phyloP scores from a whole-genome alignment of 2,329 filamentous ascomycete species.

The Aspergillus hortae region DNA sequence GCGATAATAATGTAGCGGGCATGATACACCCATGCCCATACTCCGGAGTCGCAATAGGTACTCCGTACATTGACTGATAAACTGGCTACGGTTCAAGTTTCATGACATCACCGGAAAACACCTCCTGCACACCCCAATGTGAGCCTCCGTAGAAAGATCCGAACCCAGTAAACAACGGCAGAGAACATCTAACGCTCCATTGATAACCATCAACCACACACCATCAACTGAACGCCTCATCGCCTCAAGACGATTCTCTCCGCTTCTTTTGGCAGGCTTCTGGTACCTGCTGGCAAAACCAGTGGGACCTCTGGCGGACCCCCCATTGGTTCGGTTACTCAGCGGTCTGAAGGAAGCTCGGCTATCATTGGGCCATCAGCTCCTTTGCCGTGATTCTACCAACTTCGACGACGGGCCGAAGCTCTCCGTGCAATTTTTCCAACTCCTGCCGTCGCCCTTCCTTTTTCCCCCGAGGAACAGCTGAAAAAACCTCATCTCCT shows the following conservation, averaged over 20 bases:
- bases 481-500: constrained; percentile 19
- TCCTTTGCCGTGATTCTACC: constrained; percentile 30
- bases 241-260: neutral
- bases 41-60: too few relatives aligned
- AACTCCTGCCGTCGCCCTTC: constrained; percentile 20
- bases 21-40: too few relatives aligned
- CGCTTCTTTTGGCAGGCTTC: neutral
- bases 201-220: neutral
- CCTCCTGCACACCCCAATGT: too few relatives aligned
- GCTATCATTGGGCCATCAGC: constrained; percentile 15
- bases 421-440: constrained; percentile 34
- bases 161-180: neutral
- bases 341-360: constrained; percentile 15
- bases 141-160: too few relatives aligned
- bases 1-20: too few relatives aligned
- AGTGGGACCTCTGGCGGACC: neutral
- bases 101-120: too few relatives aligned
- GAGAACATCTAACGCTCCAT: neutral
- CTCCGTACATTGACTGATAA: too few relatives aligned
- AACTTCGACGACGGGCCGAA: constrained; percentile 36
- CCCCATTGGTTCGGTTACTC: constrained; percentile 12
- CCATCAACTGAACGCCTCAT: too few relatives aligned
- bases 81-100: too few relatives aligned
- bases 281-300: neutral
- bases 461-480: constrained; percentile 21